Conservation (phyloP, 1,139 yeast species). For the Lipomyces yarrowii region DNA sequence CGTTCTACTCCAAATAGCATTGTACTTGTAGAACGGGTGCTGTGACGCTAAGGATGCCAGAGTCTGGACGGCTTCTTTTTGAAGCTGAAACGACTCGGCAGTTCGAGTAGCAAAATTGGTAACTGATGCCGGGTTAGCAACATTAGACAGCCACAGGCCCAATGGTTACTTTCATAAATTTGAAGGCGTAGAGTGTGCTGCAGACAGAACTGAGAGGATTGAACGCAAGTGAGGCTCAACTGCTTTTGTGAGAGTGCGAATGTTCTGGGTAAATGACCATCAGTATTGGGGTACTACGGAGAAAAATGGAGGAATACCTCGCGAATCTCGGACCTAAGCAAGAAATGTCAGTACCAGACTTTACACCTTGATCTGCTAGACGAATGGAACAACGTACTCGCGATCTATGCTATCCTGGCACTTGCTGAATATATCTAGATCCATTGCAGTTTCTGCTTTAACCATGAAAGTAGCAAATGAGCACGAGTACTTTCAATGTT, state of each 20-base stretch:
- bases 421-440: conserved; percentile 7
- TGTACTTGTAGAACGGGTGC: conserved; percentile 35
- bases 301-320: conserved; percentile 5
- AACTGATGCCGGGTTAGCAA: not conserved
- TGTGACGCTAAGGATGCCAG: conserved; percentile 4
- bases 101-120: not conserved
- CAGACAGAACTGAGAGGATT: conserved; percentile 13
- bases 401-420: conserved; percentile 19
- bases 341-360: not conserved
- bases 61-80: conserved; percentile 1
- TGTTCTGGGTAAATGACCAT: not conserved
- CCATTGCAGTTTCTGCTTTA: not conserved
- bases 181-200: conserved; percentile 10
- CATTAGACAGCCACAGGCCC: not conserved
- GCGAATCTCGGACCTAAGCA: conserved; percentile 14
- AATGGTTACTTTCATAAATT: not conserved
- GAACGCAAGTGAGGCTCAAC: conserved; percentile 16
- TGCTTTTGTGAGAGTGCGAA: conserved; percentile 11
- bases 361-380: not conserved
- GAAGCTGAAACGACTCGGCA: not conserved
- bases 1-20: conserved; percentile 35
- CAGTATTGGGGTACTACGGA: not conserved
- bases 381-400: conserved; percentile 10
- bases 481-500: not conserved
- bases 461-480: not conserved